Evolutionary conservation across 805 yeast genomes (phyloP), one percentile per base, ranked within the genome.

Genomic region (Pichia ethanolica): DNA sequence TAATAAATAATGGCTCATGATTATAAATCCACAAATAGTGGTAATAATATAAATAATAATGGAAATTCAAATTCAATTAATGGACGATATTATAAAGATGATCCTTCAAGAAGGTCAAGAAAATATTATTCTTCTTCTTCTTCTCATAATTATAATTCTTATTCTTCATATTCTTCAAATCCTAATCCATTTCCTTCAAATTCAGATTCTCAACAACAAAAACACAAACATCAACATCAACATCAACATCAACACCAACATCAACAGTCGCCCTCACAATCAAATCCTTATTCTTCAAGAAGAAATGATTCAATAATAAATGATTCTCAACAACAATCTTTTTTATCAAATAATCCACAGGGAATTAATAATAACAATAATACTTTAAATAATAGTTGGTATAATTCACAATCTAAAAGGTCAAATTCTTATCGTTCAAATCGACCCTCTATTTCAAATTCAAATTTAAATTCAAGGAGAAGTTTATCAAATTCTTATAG

Each of bases 161-260:
- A 44, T 37, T 39, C 53, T 14, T 49, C 58, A 38, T 49, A 52
- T 42, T 42, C 53, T 12, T 54, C 52, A 5, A 48, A 51, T 25
- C 50, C 55, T 4, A 64, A 64, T 45, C 68, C 68, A 2, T 64
- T 64, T 39, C 61, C 68, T 4, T 60, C 67, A 45, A 53, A 64
- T 42, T 63, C 20, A 20, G 20, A 54, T 35, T 59, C 57, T 1
- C 53, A 30, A 35, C 49, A 35, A 28, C 49, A 35, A 12, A 53
- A 9, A 32, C 45, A 35, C 10, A 38, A 32, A 35, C 36, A 37
- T 38, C 41, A 34, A 34, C 48, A 46, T 6, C 32, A 26, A 26
- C 40, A 40, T 5, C 30, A 35, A 26, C 11, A 5, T 1, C 45
- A 43, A 35, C 46, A 44, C 4, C 20, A 10, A 30, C 41, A 37